phyloP scores from a whole-genome alignment of 2,329 filamentous ascomycete genomes.

The Fusarium algeriense region DNA sequence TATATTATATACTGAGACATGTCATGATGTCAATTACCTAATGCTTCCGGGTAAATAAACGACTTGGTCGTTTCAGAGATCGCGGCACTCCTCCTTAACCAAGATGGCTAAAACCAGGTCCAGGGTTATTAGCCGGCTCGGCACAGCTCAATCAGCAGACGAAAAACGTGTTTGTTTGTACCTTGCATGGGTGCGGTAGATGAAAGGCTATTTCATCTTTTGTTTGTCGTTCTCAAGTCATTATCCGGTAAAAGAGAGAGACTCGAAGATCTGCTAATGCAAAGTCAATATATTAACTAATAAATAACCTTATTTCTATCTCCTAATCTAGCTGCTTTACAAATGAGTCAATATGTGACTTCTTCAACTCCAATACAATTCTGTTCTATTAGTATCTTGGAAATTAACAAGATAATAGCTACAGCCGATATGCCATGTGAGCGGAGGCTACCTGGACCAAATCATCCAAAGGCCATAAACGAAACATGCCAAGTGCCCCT shows the following conservation, averaged over 20 bases:
- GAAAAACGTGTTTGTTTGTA: background rate
- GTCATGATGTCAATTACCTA: background rate
- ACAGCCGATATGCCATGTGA: background rate
- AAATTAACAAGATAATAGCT: background rate
- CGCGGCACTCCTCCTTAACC: background rate
- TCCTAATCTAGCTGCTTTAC: accelerated
- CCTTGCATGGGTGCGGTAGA: background rate
- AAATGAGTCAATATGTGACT: accelerated
- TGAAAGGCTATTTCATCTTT: background rate
- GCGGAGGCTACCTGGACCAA: background rate
- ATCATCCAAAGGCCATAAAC: background rate
- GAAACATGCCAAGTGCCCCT: background rate
- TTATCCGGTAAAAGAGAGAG: background rate
- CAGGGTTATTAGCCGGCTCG: conserved; percentile 19
- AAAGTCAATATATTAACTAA: too few species aligned
- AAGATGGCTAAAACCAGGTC: background rate
- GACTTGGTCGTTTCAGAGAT: background rate
- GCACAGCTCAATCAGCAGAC: background rate
- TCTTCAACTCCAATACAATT: accelerated
- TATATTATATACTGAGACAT: background rate
- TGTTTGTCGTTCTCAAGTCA: background rate
- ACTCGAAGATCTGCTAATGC: background rate
- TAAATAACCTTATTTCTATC: too few species aligned
- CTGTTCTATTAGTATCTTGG: background rate
- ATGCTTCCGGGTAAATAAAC: conserved; percentile 10